Evolutionary conservation across 345 rosid genomes (phyloP).

Genomic region (Brassica rapa): DNA sequence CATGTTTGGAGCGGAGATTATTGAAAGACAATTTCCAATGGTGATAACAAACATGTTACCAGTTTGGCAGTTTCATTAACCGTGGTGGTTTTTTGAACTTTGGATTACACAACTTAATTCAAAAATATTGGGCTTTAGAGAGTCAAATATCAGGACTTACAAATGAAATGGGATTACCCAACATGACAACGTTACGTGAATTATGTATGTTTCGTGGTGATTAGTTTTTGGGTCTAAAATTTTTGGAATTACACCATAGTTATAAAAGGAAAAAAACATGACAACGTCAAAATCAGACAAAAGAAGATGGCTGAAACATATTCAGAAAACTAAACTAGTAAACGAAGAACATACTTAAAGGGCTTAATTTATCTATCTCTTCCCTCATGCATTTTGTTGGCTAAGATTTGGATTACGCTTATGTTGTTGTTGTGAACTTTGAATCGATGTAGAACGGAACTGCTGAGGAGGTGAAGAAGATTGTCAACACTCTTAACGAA

Average conservation of each 20-base stretch:
- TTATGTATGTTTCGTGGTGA: no score
- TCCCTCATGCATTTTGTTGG: background rate
- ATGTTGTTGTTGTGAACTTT: background rate
- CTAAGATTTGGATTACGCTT: background rate
- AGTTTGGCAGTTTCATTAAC: background rate
- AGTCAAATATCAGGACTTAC: background rate
- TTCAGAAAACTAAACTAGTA: background rate
- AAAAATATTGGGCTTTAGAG: background rate
- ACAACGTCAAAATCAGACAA: background rate
- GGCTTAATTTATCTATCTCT: background rate
- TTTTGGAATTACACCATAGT: no score
- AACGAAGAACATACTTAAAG: background rate
- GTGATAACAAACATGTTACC: background rate
- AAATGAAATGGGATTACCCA: background rate
- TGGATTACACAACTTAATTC: background rate
- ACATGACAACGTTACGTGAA: no score
- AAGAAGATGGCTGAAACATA: background rate
- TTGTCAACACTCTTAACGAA: slow-evolving; percentile 64
- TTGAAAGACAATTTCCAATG: background rate
- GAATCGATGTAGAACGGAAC: slow-evolving; percentile 71
- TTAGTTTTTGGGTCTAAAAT: no score
- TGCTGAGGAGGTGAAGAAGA: slow-evolving; percentile 87
- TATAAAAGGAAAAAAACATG: no score
- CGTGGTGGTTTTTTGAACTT: background rate
- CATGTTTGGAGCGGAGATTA: background rate